Evolutionary conservation across 331 rosid species (phyloP), one percentile per base, ranked within the genome.

Genomic region (Spiraea crenata): DNA sequence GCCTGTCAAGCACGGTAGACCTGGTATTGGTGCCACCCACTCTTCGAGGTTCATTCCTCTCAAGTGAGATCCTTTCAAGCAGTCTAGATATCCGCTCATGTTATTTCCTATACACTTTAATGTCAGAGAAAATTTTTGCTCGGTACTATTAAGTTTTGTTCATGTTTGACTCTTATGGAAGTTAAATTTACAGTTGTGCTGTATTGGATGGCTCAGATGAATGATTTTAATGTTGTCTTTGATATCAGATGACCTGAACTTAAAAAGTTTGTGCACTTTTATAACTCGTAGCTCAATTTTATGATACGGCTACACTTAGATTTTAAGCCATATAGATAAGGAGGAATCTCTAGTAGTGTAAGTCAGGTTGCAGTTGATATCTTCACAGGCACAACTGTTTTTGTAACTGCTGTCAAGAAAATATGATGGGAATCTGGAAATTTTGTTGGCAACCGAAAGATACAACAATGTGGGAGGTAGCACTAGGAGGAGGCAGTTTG

Each of bases 11-110:
- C 98, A 93, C 0, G 98, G 96, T 64, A 87, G 98, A 67, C 98
- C 98, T 10, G 98, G 97, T 87, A 93, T 93, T 77, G 98, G 98
- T 82, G 98, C 98, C 59, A 93, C 98, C 56, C 98, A 93, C 83
- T 93, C 98, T 0, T 93, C 98, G 4, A 90, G 98, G 92, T 93
- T 93, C 59, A 93, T 93, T 76, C 98, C 98, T 64, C 97, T 93
- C 4, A 93, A 93, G 92, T 93, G 93, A 93, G 41, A 49, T 44
- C 57, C 6, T 39, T 64, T 25, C 65, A 58, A 31, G 77, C 75
- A 17, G 61, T 51, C 63, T 60, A 37, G 71, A 44, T 44, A 17
- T 70, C 58, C 79, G 58, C 75, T 66, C 56, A 62, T 63, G 17
- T 77, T 59, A 34, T 64, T 67, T 47, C 63, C 67, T 25, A 6